Base-by-base conservation (phyloP, 2,329 filamentous ascomycete genomes). In the Fusarium sp. region DNA sequence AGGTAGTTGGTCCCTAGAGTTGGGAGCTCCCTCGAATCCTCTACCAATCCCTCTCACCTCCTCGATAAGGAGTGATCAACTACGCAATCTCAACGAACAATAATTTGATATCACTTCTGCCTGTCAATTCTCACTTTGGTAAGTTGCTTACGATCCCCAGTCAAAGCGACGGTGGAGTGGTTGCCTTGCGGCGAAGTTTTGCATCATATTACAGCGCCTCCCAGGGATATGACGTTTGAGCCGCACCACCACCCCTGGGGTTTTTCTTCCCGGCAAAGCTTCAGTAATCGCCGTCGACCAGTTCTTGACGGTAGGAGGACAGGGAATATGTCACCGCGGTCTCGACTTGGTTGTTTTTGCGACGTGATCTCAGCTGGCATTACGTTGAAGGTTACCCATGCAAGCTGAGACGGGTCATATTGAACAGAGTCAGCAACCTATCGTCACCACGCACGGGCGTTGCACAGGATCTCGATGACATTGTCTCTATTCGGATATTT, bases 151-250 rank as follows among this genome's bases (percentile, higher is more conserved):
- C 38, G 47, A 35, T 56, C 27, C 9, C 17, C 17, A 3, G 59
- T 38, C 52, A 47, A 66, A 45, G 25, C 15, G 25, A 55, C 20
- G 47, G 45, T 55, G 56, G 63, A 62, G 63, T 31, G 69, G 71
- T 67, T 73, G 59, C 62, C 53, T 38, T 53, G 59, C 58, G 65
- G 64, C 61, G 54, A 69, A 38, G 39, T 55, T 59, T 68, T 76
- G 72, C 74, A 76, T 75, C 74, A 76, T 76, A 54, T 42, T 54
- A 65, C 65, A 68, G 53, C 55, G 57, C 62, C 52, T 47, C 59
- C 7, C 33, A 31, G 25, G 44, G 61, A 60, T 66, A 76, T 76
- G 74, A 76, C 74, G 74, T 76, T 71, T 69, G 47, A 68, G 65
- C 63, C 55, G 65, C 47, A 70, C 69, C 69, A 72, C 53, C 54